These are phyloP conservation scores for Diphasiastrum complanatum DNA, from an alignment of 83 land plant genomes.

Conservation along the genomic window DNA sequence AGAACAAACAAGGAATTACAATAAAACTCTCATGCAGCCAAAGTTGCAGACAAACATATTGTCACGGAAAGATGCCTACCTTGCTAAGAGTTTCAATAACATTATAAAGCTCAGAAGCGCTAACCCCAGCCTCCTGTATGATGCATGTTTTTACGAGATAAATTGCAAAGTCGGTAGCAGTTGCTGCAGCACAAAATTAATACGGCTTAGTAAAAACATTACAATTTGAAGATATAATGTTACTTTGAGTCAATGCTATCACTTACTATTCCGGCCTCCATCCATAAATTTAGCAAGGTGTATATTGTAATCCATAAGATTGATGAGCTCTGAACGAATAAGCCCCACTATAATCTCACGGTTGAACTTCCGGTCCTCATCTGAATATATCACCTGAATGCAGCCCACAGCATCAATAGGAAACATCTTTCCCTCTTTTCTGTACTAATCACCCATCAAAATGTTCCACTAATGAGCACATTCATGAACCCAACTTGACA, in stretches of 20 bases:
- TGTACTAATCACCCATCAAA: no score
- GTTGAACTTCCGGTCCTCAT: conserved; percentile 78
- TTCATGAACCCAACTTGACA: no score
- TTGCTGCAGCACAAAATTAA: conserved; percentile 45
- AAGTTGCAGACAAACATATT: background rate
- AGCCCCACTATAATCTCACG: conserved; percentile 77
- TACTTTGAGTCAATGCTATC: background rate
- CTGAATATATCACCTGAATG: conserved; percentile 71
- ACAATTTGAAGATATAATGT: background rate
- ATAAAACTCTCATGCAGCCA: conserved; percentile 8
- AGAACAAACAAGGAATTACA: background rate
- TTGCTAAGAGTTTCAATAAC: conserved; percentile 82
- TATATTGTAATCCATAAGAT: conserved; percentile 77
- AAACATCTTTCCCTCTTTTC: background rate
- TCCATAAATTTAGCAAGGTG: conserved; percentile 92
- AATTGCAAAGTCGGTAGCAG: conserved; percentile 82
- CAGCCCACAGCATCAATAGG: background rate
- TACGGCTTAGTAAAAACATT: background rate
- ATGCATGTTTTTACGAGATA: conserved; percentile 70
- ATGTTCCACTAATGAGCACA: no score
- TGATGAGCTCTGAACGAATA: conserved; percentile 70
- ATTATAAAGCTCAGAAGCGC: conserved; percentile 71
- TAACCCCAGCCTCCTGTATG: conserved; percentile 52
- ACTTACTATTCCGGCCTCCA: conserved; percentile 90
- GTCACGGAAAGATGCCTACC: conserved; percentile 28